Evolutionary conservation across 2,329 filamentous ascomycete genomes (phyloP), one percentile per base, ranked within the genome.

Genomic region (Phaeomoniella chlamydospora): DNA sequence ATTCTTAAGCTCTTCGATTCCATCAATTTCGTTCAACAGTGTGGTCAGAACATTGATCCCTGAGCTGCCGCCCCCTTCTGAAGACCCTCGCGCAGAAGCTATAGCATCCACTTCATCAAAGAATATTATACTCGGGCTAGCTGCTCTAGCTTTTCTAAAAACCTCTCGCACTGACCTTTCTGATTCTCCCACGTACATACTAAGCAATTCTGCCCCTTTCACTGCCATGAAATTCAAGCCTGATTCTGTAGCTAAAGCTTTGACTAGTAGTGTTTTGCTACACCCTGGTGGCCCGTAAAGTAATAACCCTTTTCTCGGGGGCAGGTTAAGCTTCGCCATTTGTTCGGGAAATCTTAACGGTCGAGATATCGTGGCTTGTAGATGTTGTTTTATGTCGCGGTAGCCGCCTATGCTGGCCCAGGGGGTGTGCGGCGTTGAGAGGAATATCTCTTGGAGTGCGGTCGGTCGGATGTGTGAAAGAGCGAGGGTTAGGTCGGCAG

Each of bases 81-180:
- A 55, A 36, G 65, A 61, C 14, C 67, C 62, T 57, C 65, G 65
- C 22, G 22, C 22, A 19, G 68, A 67, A 26, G 68, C 81, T 43
- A 96, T 88, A 3, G 83, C 77, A 58, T 96, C 87, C 47, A 96
- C 90, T 56, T 96, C 87, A 54, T 96, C 87, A 45, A 94, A 94
- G 67, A 94, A 96, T 48, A 96, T 86, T 57, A 94, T 88, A 53
- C 82, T 86, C 0, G 88, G 88, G 35, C 78, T 77, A 5, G 86
- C 87, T n/a, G 80, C 77, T 30, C 81, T 71, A 1, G 88, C 88
- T 47, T 87, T 82, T 36, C 78, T 72, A 54, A 96, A 94, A 1
- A 94, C 74, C 37, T 85, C 80, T 26, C 88, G 76, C 30, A 94
- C 72, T 5, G 80, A 78, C 9, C 85, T 75, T 59, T 96, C 88